Conservation (phyloP, 352 stramenopile genomes). For the Thraustotheca clavata region DNA sequence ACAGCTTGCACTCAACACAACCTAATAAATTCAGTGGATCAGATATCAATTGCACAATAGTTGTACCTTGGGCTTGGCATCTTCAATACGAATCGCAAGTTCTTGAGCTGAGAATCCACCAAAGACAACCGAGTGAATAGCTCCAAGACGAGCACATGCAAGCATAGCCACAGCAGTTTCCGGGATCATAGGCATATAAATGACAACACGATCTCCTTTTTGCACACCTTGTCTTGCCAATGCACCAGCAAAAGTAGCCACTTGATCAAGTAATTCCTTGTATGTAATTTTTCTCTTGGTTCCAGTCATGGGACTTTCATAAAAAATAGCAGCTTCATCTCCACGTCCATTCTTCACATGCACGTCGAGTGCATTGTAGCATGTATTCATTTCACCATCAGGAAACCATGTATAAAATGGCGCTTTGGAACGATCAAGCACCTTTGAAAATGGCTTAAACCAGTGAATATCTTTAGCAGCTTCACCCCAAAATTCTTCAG, state of each 20-base stretch:
- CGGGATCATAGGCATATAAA: constrained; percentile 99
- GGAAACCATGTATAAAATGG: constrained; percentile 36
- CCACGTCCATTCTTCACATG: constrained; percentile 47
- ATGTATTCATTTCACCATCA: constrained; percentile 56
- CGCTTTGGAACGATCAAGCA: constrained; percentile 25
- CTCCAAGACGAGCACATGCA: constrained; percentile 95
- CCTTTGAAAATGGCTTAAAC: constrained; percentile 41
- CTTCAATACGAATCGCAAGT: constrained; percentile 74
- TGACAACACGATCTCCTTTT: constrained; percentile 92
- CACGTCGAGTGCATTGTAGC: constrained; percentile 56
- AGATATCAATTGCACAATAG: neutral
- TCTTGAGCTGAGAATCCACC: constrained; percentile 81
- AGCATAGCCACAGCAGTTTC: constrained; percentile 98
- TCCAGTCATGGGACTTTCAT: constrained; percentile 49
- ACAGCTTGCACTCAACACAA: constrained; percentile 61
- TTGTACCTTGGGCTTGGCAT: constrained; percentile 55
- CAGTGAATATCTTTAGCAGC: constrained; percentile 41
- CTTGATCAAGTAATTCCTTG: constrained; percentile 58
- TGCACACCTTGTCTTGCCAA: constrained; percentile 52
- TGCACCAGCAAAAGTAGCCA: constrained; percentile 49
- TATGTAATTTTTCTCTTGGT: constrained; percentile 66
- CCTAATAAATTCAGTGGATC: neutral
- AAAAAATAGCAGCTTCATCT: constrained; percentile 42
- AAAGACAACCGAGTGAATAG: constrained; percentile 91
- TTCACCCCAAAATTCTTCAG: constrained; percentile 44